Base-by-base conservation (phyloP, 441 rosid species). In the Mallotus repandus region DNA sequence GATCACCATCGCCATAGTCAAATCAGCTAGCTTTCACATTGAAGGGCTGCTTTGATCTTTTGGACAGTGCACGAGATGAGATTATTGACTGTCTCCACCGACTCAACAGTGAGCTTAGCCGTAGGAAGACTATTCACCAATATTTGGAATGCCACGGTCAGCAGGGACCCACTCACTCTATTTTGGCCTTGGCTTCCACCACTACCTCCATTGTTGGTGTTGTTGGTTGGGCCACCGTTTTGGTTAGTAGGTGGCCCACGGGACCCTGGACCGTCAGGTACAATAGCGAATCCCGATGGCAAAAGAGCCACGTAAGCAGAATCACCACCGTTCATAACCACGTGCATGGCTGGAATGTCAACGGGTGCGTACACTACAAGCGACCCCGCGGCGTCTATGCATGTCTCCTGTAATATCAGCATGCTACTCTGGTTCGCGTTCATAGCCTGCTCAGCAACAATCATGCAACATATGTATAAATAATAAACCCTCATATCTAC, bases 311-410 rank as follows among this genome's bases (percentile, higher is more conserved):
- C 93, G 86, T 85, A 86, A 43, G 93, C 87, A 0, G 97, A 87
- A 81, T 91, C 97, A 0, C 93, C 94, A 64, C 97, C 97, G 77
- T 89, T 89, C 96, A 90, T 90, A 1, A 92, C 96, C 38, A 83
- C 82, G 76, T 84, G 89, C 93, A 92, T 92, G 52, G 96, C 91
- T 0, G 94, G 91, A 0, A 90, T 84, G 83, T 92, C 99, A 70
- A 96, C 98, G 4, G 99, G 99, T 25, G 98, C 98, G 87, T 96
- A 93, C 29, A 93, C 97, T 0, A 96, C 93, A 68, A 90, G 88
- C 48, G 98, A 93, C 54, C 98, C 98, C 32, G 97, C 85, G 0
- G 92, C 88, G 84, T 91, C 99, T 69, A 86, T 89, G 87, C 94
- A 90, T 1, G 97, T 91, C 86, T 96, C 99, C 74, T 93, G 99